These are phyloP conservation scores for Nothomitra cinnamomea DNA, from an alignment of 2,329 filamentous ascomycete genomes.

Conservation along the genomic window DNA sequence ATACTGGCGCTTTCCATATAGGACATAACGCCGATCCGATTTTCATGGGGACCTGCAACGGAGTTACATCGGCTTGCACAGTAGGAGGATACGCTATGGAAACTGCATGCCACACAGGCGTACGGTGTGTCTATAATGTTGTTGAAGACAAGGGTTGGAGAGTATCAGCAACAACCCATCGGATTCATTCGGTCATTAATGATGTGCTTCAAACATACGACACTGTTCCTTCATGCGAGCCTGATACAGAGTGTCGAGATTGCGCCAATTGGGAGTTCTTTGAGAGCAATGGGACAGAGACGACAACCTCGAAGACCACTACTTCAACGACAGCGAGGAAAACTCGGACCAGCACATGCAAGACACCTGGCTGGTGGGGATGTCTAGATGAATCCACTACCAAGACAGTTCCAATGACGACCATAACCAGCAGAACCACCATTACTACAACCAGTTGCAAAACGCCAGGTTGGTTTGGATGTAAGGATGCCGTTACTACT, in stretches of 20 bases:
- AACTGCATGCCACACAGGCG: constrained; percentile 76
- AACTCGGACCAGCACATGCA: constrained; percentile 68
- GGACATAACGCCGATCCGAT: constrained; percentile 93
- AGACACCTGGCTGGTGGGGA: constrained; percentile 88
- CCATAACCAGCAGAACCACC: constrained; percentile 19
- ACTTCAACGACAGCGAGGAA: constrained; percentile 42
- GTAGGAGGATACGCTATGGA: constrained; percentile 89
- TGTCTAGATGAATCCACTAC: constrained; percentile 51
- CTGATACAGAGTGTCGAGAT: constrained; percentile 65
- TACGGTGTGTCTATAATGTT: constrained; percentile 81
- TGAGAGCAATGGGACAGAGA: constrained; percentile 74
- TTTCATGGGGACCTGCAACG: constrained; percentile 86
- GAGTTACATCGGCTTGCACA: constrained; percentile 73
- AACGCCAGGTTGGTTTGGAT: constrained; percentile 28
- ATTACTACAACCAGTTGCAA: constrained; percentile 21
- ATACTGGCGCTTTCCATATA: constrained; percentile 75
- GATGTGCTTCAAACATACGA: constrained; percentile 79
- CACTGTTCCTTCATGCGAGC: constrained; percentile 55
- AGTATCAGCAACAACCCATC: constrained; percentile 78
- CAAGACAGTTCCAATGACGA: constrained; percentile 28
- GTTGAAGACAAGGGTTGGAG: constrained; percentile 85
- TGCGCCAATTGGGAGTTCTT: constrained; percentile 92
- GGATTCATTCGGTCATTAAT: constrained; percentile 72
- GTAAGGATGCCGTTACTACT: constrained; percentile 20
- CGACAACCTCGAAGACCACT: constrained; percentile 39